phyloP scores from a whole-genome alignment of 2,329 filamentous ascomycete genomes.

The Penicillium sp. region DNA sequence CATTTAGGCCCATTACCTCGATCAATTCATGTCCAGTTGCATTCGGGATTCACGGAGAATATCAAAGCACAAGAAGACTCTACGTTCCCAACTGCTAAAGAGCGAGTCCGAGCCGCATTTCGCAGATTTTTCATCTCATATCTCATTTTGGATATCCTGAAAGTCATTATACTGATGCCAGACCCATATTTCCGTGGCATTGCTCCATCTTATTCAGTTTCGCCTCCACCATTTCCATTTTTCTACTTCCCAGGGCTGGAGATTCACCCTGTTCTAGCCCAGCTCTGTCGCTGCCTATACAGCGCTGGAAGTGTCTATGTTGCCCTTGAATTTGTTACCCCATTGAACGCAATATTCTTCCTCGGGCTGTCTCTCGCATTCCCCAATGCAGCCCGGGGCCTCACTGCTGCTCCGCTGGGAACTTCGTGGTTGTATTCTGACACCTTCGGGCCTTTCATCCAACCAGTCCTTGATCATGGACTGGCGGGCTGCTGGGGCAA shows the following conservation, averaged over 20 bases:
- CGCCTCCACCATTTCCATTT: conserved; percentile 45
- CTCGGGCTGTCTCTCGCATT: conserved; percentile 52
- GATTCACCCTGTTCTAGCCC: conserved; percentile 51
- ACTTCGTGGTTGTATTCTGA: conserved; percentile 64
- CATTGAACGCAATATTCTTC: conserved; percentile 62
- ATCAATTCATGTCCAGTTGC: conserved; percentile 27
- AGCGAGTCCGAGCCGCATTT: conserved; percentile 52
- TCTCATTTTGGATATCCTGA: conserved; percentile 68
- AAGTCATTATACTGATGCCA: conserved; percentile 63
- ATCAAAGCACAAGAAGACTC: conserved; percentile 16
- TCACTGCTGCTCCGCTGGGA: conserved; percentile 60
- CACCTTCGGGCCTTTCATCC: conserved; percentile 54
- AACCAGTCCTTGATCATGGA: conserved; percentile 58
- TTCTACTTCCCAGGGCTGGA: conserved; percentile 39
- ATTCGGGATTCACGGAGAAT: conserved; percentile 14
- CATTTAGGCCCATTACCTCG: conserved; percentile 43
- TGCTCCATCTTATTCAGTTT: conserved; percentile 47
- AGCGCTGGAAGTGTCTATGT: conserved; percentile 59
- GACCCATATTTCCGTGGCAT: conserved; percentile 76
- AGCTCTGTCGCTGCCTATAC: conserved; percentile 58
- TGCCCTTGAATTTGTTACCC: conserved; percentile 63
- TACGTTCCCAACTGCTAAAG: conserved; percentile 44
- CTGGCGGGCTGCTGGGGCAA: conserved; percentile 79
- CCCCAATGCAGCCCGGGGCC: conserved; percentile 56
- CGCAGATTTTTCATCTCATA: conserved; percentile 58